These are phyloP conservation scores for Xylaria longipes DNA, from an alignment of 495 filamentous ascomycete genomes.

Conservation along the genomic window DNA sequence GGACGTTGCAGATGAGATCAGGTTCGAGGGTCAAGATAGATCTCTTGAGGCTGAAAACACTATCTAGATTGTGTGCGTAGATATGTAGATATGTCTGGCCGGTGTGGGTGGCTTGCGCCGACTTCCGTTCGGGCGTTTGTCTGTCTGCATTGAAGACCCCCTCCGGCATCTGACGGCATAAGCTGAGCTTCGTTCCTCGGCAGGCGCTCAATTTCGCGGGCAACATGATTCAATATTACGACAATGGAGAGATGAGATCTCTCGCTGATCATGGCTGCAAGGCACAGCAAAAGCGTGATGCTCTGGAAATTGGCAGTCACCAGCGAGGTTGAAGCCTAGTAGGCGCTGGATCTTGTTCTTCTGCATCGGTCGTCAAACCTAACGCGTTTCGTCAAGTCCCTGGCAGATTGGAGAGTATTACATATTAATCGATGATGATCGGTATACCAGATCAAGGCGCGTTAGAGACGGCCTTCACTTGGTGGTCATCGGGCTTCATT, in stretches of 20 bases:
- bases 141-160: slow-evolving; percentile 12
- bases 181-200: slow-evolving; percentile 17
- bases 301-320: slow-evolving; percentile 1
- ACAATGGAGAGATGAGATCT: neutral
- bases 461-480: neutral
- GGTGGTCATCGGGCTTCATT: slow-evolving; percentile 21
- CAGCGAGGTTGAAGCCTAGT: neutral
- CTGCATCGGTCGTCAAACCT: slow-evolving; percentile 3
- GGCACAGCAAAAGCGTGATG: neutral
- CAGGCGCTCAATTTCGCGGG: neutral
- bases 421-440: slow-evolving; percentile 11
- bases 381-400: slow-evolving; percentile 15
- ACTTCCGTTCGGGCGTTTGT: slow-evolving; percentile 8
- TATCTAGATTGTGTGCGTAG: neutral
- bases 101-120: slow-evolving; percentile 11
- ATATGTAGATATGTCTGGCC: neutral
- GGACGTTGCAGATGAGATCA: neutral
- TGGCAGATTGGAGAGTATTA: neutral
- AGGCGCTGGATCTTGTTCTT: neutral
- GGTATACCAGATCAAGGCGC: neutral
- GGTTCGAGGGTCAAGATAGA: neutral
- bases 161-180: neutral
- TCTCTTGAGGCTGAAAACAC: slow-evolving; percentile 22
- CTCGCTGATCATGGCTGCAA: slow-evolving; percentile 5
- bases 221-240: slow-evolving; percentile 6